Evolutionary conservation across 768 basidiomycete species (phyloP).

Genomic region (Kondoa subrosea): DNA sequence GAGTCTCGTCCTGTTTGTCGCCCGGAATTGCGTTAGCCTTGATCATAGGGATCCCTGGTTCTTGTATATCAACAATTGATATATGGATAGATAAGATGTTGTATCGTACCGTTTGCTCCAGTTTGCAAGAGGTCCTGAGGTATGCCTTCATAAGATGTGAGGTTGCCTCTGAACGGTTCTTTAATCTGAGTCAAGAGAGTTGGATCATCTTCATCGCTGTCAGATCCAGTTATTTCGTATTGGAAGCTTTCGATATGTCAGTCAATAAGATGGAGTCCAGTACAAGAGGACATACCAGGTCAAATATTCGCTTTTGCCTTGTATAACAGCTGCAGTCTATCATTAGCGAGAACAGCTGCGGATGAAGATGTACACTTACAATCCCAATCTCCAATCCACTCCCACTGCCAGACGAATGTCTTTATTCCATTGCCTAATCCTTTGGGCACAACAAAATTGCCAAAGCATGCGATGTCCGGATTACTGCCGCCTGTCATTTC

Average conservation of each 20-base stretch:
- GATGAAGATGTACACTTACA: neutral
- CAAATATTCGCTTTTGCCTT: neutral
- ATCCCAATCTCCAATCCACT: neutral
- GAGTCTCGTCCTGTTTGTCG: too few relatives aligned
- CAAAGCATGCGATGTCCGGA: neutral
- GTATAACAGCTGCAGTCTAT: neutral
- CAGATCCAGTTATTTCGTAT: neutral
- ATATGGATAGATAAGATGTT: too few relatives aligned
- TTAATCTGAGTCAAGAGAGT: neutral
- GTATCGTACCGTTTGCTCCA: too few relatives aligned
- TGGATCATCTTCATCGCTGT: neutral
- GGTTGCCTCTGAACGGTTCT: neutral
- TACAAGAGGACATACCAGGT: neutral
- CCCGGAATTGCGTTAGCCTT: too few relatives aligned
- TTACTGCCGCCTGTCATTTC: neutral
- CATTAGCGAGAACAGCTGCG: neutral
- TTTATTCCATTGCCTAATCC: neutral
- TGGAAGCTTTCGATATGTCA: neutral
- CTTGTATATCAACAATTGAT: too few relatives aligned
- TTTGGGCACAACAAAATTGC: neutral
- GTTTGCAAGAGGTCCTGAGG: too few relatives aligned
- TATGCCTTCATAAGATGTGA: neutral
- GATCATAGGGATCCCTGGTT: too few relatives aligned
- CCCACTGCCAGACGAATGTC: neutral
- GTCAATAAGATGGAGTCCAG: neutral